These are phyloP conservation scores for Cairneyella variabilis DNA, from an alignment of 495 filamentous ascomycete genomes.

Conservation along the genomic window DNA sequence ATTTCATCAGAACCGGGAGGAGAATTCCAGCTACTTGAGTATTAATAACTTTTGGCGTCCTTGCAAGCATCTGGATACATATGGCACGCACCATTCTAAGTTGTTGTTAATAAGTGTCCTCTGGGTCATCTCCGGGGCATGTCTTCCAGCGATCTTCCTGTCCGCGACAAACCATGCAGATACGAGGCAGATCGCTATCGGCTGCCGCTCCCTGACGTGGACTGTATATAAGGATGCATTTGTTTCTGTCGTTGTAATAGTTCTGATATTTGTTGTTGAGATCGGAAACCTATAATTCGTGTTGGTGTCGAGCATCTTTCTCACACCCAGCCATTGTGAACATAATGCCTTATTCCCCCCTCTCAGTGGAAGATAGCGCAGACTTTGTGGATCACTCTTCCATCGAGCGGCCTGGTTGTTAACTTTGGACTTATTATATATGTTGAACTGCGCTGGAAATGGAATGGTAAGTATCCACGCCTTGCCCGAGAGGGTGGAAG, in stretches of 20 bases:
- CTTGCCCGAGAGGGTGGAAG: neutral
- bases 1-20: neutral
- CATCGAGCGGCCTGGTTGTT: neutral
- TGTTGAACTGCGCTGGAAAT: neutral
- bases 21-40: neutral
- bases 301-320: conserved; percentile 4
- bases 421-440: neutral
- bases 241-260: neutral
- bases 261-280: neutral
- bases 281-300: conserved; percentile 1
- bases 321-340: neutral
- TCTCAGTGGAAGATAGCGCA: neutral
- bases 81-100: neutral
- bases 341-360: neutral
- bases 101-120: neutral
- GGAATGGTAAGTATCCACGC: neutral
- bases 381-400: neutral
- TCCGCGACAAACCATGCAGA: conserved; percentile 6
- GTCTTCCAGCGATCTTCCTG: neutral
- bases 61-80: neutral
- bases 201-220: neutral
- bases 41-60: conserved; percentile 3
- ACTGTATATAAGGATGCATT: conserved; percentile 4
- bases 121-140: neutral
- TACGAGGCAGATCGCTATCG: neutral